These are phyloP conservation scores for Cutaneotrichosporon sp. DNA, from an alignment of 1,284 basidiomycete genomes.

Conservation along the genomic window DNA sequence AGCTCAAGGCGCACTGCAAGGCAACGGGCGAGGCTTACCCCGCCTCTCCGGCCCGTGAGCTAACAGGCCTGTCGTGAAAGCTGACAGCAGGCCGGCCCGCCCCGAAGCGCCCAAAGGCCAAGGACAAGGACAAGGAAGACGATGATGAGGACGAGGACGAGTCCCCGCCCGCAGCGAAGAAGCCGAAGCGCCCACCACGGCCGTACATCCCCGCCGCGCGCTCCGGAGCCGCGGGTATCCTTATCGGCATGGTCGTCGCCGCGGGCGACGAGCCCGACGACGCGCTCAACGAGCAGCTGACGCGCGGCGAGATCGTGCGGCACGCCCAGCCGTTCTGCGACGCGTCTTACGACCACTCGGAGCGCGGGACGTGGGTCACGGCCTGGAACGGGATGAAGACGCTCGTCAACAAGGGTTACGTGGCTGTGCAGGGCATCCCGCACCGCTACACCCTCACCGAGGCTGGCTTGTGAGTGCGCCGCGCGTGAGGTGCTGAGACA, in stretches of 20 bases:
- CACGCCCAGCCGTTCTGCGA: slow-evolving; percentile 44
- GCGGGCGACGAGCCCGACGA: slow-evolving; percentile 37
- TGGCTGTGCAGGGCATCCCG: slow-evolving; percentile 47
- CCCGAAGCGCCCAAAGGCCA: background rate
- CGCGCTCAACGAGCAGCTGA: slow-evolving; percentile 35
- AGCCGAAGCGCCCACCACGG: background rate
- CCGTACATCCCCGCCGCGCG: slow-evolving; percentile 43
- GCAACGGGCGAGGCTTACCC: slow-evolving; percentile 33
- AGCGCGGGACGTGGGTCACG: slow-evolving; percentile 46
- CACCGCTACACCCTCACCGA: slow-evolving; percentile 48
- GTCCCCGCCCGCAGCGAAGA: slow-evolving; percentile 2
- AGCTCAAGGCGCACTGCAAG: slow-evolving; percentile 38
- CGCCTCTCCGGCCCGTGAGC: background rate
- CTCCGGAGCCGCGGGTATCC: slow-evolving; percentile 50
- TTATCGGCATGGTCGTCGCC: slow-evolving; percentile 43
- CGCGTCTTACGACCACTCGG: slow-evolving; percentile 42
- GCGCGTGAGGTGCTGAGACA: slow-evolving; percentile 1
- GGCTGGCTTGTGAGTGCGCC: slow-evolving; percentile 47
- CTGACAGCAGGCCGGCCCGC: background rate
- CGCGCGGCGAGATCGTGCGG: slow-evolving; percentile 45
- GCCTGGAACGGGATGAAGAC: slow-evolving; percentile 53
- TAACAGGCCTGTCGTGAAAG: too few species aligned
- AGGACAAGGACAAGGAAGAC: background rate
- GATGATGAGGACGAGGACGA: background rate
- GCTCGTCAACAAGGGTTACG: slow-evolving; percentile 46